A percentile compares a stretch with the other conserved stretches of the same genome.
phyloP scores from a whole-genome alignment of 352 stramenopile genomes.

The Globisporangium mamillatum region DNA sequence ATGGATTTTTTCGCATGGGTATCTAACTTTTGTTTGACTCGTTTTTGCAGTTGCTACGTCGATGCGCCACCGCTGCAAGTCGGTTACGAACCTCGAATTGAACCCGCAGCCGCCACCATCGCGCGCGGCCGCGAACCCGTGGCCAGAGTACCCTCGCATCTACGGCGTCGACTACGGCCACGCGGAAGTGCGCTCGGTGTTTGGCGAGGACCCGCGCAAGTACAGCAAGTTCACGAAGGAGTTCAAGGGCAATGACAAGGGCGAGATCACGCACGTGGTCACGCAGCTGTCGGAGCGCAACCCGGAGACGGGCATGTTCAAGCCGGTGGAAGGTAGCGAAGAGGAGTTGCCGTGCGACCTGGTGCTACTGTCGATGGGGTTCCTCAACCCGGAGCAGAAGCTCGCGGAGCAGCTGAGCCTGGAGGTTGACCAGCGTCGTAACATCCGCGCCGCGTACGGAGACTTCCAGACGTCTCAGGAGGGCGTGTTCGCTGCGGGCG shows the following conservation, averaged over 20 bases:
- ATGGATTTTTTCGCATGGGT: background rate
- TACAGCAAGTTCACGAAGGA: slow-evolving; percentile 76
- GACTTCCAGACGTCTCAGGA: slow-evolving; percentile 93
- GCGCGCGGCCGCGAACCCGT: slow-evolving; percentile 94
- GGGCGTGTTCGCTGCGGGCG: slow-evolving; percentile 96
- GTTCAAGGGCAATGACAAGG: slow-evolving; percentile 74
- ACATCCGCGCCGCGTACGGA: slow-evolving; percentile 92
- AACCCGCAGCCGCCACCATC: slow-evolving; percentile 90
- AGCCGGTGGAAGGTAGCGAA: slow-evolving; percentile 83
- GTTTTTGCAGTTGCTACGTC: slow-evolving; percentile 86
- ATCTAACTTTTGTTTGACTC: background rate
- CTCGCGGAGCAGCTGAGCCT: slow-evolving; percentile 88
- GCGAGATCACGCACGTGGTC: slow-evolving; percentile 79
- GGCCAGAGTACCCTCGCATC: slow-evolving; percentile 97
- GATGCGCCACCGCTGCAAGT: slow-evolving; percentile 96
- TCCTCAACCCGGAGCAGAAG: slow-evolving; percentile 92
- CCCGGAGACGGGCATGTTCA: slow-evolving; percentile 73
- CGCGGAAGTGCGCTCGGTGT: slow-evolving; percentile 91
- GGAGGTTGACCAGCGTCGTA: slow-evolving; percentile 93
- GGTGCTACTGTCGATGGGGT: slow-evolving; percentile 97
- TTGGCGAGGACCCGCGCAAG: slow-evolving; percentile 88
- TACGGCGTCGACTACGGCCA: slow-evolving; percentile 98
- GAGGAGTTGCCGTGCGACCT: slow-evolving; percentile 93
- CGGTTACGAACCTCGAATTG: slow-evolving; percentile 96
- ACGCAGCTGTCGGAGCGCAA: slow-evolving; percentile 47